Evolutionary conservation across 345 rosid species (phyloP).

Genomic region (Eucalyptus curtisii): DNA sequence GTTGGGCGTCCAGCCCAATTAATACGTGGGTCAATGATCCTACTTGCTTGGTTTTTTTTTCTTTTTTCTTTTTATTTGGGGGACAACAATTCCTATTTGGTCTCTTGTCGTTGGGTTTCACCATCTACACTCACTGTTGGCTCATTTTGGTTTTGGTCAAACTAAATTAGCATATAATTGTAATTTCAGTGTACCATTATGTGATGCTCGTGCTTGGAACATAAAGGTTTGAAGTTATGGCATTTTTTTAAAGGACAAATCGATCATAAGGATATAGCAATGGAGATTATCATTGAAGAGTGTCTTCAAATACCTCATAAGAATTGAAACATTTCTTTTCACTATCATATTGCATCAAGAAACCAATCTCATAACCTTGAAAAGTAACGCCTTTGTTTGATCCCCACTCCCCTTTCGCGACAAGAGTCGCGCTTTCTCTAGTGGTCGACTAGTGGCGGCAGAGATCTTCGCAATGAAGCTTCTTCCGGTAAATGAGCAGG

Average conservation of each 20-base stretch:
- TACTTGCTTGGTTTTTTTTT: not conserved
- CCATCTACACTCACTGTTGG: not conserved
- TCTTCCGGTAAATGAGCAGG: too few species aligned
- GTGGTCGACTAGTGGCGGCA: not conserved
- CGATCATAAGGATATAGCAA: rapidly evolving
- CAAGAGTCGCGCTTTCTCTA: not conserved
- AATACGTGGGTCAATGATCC: not conserved
- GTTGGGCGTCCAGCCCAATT: not conserved
- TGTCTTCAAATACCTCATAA: not conserved
- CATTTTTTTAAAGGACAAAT: not conserved
- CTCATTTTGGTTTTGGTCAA: not conserved
- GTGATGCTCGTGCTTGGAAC: not conserved
- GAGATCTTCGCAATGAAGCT: not conserved
- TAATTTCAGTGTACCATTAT: not conserved
- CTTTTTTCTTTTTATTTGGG: not conserved
- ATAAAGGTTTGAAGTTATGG: not conserved
- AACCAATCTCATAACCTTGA: not conserved
- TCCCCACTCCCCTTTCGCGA: not conserved
- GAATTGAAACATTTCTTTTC: not conserved
- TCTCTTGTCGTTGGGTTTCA: not conserved
- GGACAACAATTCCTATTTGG: not conserved
- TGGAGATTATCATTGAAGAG: not conserved
- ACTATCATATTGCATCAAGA: not conserved
- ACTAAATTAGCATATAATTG: not conserved
- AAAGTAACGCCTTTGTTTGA: not conserved